A percentile compares a stretch with the other conserved stretches of the same genome.
phyloP scores from a whole-genome alignment of 2,329 filamentous ascomycete species.

The Nigrospora oryzae region DNA sequence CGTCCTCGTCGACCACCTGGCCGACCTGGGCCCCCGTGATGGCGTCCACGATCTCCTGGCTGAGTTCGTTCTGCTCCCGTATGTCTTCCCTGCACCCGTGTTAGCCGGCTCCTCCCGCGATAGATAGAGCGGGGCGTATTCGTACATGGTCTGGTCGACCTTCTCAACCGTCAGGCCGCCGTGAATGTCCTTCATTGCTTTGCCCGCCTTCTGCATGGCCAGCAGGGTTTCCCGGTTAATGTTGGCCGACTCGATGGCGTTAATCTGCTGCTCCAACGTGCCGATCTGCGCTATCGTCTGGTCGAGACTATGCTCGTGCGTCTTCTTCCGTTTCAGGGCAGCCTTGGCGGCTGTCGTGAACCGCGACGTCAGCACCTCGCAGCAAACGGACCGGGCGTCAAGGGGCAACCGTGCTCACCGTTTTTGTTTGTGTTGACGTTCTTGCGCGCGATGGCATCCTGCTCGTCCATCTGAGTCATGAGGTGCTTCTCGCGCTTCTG shows the following conservation, averaged over 20 bases:
- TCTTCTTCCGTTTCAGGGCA: constrained; percentile 89
- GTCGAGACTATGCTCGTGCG: constrained; percentile 82
- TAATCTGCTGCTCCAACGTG: constrained; percentile 91
- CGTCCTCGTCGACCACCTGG: constrained; percentile 72
- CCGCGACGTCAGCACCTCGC: constrained; percentile 7
- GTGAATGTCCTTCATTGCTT: constrained; percentile 91
- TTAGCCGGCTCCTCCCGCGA: constrained; percentile 2
- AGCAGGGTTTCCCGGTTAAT: constrained; percentile 95
- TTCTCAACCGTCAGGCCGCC: constrained; percentile 85
- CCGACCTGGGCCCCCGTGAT: constrained; percentile 65
- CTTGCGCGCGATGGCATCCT: constrained; percentile 82
- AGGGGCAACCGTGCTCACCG: constrained; percentile 46
- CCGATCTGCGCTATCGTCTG: constrained; percentile 85
- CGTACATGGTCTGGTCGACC: constrained; percentile 91
- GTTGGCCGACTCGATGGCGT: constrained; percentile 94
- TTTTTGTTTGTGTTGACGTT: constrained; percentile 84
- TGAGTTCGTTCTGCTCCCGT: constrained; percentile 84
- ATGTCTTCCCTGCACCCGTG: constrained; percentile 64
- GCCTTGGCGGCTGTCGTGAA: constrained; percentile 67
- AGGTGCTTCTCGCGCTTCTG: constrained; percentile 92
- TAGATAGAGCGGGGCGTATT: constrained; percentile 13
- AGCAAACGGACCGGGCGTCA: neutral
- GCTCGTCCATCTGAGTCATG: constrained; percentile 86
- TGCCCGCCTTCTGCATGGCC: constrained; percentile 85
- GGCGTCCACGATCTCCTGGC: constrained; percentile 82